Percentiles rank a stretch among this genome's conserved stretches.
Evolutionary conservation across 139 green algal genomes (phyloP).

Genomic region (Coccomyxa sp.): DNA sequence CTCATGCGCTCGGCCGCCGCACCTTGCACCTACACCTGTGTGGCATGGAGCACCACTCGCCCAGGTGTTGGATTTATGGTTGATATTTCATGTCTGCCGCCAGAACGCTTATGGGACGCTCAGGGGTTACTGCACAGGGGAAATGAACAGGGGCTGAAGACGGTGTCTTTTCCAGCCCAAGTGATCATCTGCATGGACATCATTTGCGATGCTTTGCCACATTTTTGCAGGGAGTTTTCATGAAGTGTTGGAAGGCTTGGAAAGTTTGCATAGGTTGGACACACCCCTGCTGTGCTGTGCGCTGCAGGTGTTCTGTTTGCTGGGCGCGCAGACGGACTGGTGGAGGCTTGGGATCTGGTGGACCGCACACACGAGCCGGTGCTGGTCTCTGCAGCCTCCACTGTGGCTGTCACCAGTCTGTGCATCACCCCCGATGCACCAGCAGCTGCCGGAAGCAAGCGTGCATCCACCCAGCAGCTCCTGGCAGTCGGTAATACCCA

Average conservation of each 20-base stretch:
- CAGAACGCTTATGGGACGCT: not conserved
- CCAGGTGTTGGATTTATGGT: slow-evolving; percentile 26
- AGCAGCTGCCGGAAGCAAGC: slow-evolving; percentile 11
- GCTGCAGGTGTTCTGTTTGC: slow-evolving; percentile 59
- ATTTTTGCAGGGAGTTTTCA: not conserved
- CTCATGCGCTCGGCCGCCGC: slow-evolving; percentile 60
- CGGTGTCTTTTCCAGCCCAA: not conserved
- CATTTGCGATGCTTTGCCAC: not conserved
- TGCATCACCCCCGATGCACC: slow-evolving; percentile 40
- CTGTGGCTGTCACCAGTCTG: slow-evolving; percentile 51
- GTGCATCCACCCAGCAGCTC: slow-evolving; percentile 39
- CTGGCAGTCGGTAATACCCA: slow-evolving; percentile 44
- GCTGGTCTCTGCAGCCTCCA: slow-evolving; percentile 42
- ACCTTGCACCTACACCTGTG: slow-evolving; percentile 64
- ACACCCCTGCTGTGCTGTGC: not conserved
- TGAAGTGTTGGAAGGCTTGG: no score
- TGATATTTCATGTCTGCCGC: not conserved
- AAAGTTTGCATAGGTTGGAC: no score
- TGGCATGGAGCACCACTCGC: slow-evolving; percentile 77
- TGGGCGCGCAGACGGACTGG: slow-evolving; percentile 41
- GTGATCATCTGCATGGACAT: not conserved
- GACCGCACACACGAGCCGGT: slow-evolving; percentile 71
- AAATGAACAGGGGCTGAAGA: not conserved
- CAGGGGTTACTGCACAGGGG: no score
- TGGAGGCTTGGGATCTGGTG: slow-evolving; percentile 79